A percentile compares a stretch with the other conserved stretches of the same genome.
Conservation (phyloP, 1,139 yeast genomes). For the Diutina rugosa region DNA sequence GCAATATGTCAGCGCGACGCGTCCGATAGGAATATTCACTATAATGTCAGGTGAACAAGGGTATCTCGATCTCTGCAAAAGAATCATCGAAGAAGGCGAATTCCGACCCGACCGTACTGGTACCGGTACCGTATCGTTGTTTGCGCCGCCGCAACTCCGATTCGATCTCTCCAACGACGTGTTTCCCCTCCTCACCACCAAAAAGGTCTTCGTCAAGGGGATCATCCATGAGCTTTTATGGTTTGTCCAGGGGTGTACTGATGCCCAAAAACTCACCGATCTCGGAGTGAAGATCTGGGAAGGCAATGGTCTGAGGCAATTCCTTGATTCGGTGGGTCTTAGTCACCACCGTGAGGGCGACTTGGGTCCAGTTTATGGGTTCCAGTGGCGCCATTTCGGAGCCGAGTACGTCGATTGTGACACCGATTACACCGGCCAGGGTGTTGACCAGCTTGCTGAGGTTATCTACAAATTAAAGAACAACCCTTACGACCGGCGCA, state of each 20-base stretch:
- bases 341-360: conserved; percentile 81
- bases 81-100: conserved; percentile 77
- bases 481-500: conserved; percentile 89
- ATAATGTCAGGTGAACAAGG: conserved; percentile 53
- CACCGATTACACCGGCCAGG: conserved; percentile 75
- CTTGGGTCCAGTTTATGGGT: conserved; percentile 95
- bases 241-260: conserved; percentile 87
- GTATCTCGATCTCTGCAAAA: conserved; percentile 67
- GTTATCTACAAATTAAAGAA: conserved; percentile 69
- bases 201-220: conserved; percentile 81
- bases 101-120: conserved; percentile 93
- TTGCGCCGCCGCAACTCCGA: conserved; percentile 93
- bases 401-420: conserved; percentile 82
- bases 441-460: conserved; percentile 79
- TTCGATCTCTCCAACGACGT: conserved; percentile 60
- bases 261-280: conserved; percentile 64
- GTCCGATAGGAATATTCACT: background rate
- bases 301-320: conserved; percentile 95
- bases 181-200: conserved; percentile 86
- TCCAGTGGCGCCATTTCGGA: conserved; percentile 99
- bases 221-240: conserved; percentile 82
- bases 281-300: conserved; percentile 95
- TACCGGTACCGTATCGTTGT: conserved; percentile 81
- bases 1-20: background rate
- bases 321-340: conserved; percentile 71